Evolutionary conservation across 345 rosid genomes (phyloP).

Genomic region (Syzygium oleosum): DNA sequence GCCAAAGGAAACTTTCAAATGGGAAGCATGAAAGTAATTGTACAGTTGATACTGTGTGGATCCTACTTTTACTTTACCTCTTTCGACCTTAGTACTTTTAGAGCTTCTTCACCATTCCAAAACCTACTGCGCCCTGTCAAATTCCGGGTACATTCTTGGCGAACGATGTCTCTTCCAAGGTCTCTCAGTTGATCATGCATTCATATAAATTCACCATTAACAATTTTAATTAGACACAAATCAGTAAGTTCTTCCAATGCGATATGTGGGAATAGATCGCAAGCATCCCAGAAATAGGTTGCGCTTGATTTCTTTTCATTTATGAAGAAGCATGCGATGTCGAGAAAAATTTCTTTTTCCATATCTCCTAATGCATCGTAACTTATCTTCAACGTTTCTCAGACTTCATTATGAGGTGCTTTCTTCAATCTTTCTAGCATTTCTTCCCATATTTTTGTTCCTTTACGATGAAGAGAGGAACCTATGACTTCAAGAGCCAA

Average conservation of each 20-base stretch:
- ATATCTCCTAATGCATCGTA: not conserved
- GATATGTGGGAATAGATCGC: rapidly evolving
- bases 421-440: not conserved
- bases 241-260: not conserved
- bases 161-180: not conserved
- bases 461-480: not conserved
- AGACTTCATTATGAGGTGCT: not conserved
- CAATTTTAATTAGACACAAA: not conserved
- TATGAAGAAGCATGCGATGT: not conserved
- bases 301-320: not conserved
- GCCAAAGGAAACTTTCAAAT: not conserved
- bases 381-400: not conserved
- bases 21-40: not conserved
- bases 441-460: not conserved
- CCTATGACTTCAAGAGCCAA: not conserved
- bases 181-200: not conserved
- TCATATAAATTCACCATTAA: not conserved
- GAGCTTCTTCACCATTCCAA: not conserved
- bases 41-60: not conserved
- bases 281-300: not conserved
- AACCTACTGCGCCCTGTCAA: rapidly evolving
- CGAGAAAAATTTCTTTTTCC: not conserved
- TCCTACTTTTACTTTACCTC: not conserved
- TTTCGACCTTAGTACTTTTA: not conserved
- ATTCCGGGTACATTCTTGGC: rapidly evolving